Evolutionary conservation across 495 filamentous ascomycete genomes (phyloP).

Genomic region (Trichoderma asperelloides): DNA sequence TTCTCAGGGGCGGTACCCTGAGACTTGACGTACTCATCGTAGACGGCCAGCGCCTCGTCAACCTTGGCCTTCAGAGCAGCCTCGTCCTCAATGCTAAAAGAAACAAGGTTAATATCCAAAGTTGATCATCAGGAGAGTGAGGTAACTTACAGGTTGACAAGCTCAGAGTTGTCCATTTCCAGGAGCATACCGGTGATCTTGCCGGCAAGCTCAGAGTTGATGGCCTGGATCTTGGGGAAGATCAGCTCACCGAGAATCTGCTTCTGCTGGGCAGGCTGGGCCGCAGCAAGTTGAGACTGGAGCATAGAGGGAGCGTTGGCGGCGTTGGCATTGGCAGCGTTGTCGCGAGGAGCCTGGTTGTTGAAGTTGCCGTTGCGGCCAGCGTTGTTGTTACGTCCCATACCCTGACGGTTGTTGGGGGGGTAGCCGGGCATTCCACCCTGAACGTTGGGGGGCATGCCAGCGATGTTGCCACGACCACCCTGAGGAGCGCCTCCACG

Average conservation of each 20-base stretch:
- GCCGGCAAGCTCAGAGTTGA: slow-evolving; percentile 90
- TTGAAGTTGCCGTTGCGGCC: slow-evolving; percentile 36
- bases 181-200: slow-evolving; percentile 99
- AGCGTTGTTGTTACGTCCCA: slow-evolving; percentile 20
- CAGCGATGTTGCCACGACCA: slow-evolving; percentile 58
- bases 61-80: slow-evolving; percentile 87
- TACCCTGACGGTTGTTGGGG: slow-evolving; percentile 35
- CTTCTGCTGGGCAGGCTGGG: slow-evolving; percentile 73
- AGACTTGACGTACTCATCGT: slow-evolving; percentile 96
- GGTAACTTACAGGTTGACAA: slow-evolving; percentile 83
- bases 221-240: slow-evolving; percentile 91
- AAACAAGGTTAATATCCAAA: slow-evolving; percentile 18
- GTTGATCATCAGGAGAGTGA: neutral
- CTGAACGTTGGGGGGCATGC: slow-evolving; percentile 25
- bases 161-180: slow-evolving; percentile 95
- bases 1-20: slow-evolving; percentile 42
- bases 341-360: slow-evolving; percentile 27
- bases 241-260: slow-evolving; percentile 95
- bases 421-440: slow-evolving; percentile 58
- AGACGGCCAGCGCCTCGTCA: slow-evolving; percentile 89
- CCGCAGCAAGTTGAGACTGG: slow-evolving; percentile 42
- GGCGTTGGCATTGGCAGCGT: slow-evolving; percentile 30
- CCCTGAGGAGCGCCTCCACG: slow-evolving; percentile 55
- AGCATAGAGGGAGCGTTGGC: slow-evolving; percentile 23
- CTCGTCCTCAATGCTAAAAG: slow-evolving; percentile 74